Evolutionary conservation across 169 alveolate genomes (phyloP).

Genomic region (Plasmodium gaboni): DNA sequence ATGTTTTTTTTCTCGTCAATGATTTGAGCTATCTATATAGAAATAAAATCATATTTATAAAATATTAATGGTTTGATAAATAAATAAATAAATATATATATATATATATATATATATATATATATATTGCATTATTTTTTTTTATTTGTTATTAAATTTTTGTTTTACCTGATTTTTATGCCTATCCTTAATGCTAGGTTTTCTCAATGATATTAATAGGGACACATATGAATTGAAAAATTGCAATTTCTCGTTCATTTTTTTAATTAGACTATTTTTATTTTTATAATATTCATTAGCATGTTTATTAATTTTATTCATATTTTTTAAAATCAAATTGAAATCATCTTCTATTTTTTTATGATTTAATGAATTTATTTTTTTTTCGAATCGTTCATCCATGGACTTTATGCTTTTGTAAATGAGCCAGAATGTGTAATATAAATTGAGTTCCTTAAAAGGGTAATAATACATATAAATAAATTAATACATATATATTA

Average conservation of each 20-base stretch:
- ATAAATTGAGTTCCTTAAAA: conserved; percentile 60
- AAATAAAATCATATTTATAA: too few species aligned
- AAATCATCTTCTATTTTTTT: conserved; percentile 75
- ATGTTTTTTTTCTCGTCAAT: conserved; percentile 56
- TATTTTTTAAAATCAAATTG: conserved; percentile 66
- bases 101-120: neutral
- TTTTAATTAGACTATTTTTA: conserved; percentile 51
- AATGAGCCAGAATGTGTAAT: conserved; percentile 58
- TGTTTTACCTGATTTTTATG: conserved; percentile 61
- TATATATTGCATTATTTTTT: neutral
- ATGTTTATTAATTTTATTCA: conserved; percentile 75
- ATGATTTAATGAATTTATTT: conserved; percentile 52
- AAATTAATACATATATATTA: neutral
- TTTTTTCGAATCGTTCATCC: conserved; percentile 75
- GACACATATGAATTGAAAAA: conserved; percentile 72
- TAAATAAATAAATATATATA: neutral
- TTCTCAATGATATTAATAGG: conserved; percentile 64
- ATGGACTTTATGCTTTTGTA: conserved; percentile 68
- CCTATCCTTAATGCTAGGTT: conserved; percentile 73
- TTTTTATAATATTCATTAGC: conserved; percentile 73
- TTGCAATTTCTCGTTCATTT: conserved; percentile 54
- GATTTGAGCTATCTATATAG: conserved; percentile 43
- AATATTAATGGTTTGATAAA: neutral
- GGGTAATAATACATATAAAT: neutral
- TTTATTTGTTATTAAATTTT: conserved; percentile 25